Base-by-base conservation (phyloP, 805 yeast species). In the Cyberlindnera mrakii region DNA sequence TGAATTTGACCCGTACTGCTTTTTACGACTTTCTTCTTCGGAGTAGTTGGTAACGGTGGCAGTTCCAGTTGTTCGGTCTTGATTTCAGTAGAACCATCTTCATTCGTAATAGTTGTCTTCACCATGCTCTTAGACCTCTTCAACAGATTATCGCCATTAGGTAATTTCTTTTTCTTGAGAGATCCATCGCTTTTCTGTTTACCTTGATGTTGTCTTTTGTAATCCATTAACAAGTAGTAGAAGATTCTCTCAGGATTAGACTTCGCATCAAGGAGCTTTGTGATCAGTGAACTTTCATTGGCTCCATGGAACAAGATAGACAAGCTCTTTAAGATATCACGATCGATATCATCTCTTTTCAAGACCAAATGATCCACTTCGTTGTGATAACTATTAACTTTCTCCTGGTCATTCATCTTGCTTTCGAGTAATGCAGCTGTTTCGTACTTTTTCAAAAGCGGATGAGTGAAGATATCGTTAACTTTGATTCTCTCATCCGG, bases 251-350 rank as follows among this genome's bases (percentile, higher is more conserved):
- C 96, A 1, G 89, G 74, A 53, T 79, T 82, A 20, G 82, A 77
- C 20, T 71, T 76, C 1, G 74, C 66, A 9, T 78, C 70, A 35
- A 75, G 57, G 37, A 88, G 67, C 49, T 76, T 74, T 9, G 68
- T 60, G 23, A 77, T 60, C 20, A 88, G 75, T 9, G 69, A 66
- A 4, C 70, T 62, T 41, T 74, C 73, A 36, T 74, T 71, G 49
- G 82, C 85, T 43, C 90, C 91, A 59, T 85, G 96, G 77, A 93
- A 87, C 48, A 87, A 66, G 7, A 85, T 85, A 35, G 83, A 82
- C 48, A 87, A 66, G 57, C 84, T 85, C 54, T 84, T 80, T 56
- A 87, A 68, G 43, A 88, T 82, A 57, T 84, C 90, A 43, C 68
- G 67, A 59, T 88, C 95, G 46, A 85, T 76, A 15, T 59, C 62